These are phyloP conservation scores for Neurospora sp. DNA, from an alignment of 495 filamentous ascomycete genomes.

Conservation along the genomic window DNA sequence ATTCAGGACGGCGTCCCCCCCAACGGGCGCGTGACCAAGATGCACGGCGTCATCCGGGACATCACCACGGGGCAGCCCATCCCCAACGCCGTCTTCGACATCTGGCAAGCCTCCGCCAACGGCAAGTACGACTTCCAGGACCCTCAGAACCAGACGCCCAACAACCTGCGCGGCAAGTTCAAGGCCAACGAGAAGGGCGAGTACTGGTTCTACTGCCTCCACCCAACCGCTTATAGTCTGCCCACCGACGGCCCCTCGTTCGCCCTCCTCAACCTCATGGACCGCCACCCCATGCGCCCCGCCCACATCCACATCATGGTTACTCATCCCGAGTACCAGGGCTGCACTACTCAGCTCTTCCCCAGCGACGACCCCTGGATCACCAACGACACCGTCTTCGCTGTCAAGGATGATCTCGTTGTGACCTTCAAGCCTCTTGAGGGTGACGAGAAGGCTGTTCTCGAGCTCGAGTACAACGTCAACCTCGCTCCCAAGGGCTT, in stretches of 20 bases:
- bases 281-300: conserved; percentile 74
- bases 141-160: conserved; percentile 59
- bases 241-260: conserved; percentile 66
- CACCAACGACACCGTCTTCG: conserved; percentile 64
- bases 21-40: conserved; percentile 54
- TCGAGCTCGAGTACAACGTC: conserved; percentile 63
- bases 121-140: conserved; percentile 89
- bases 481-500: conserved; percentile 42
- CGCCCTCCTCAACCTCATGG: conserved; percentile 57
- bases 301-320: conserved; percentile 81
- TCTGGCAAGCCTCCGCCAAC: conserved; percentile 80
- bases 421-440: conserved; percentile 59
- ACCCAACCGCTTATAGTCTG: conserved; percentile 71
- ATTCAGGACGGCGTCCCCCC: conserved; percentile 53
- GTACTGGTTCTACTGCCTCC: conserved; percentile 74
- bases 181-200: conserved; percentile 62
- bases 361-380: conserved; percentile 61
- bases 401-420: conserved; percentile 67
- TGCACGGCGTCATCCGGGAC: conserved; percentile 69
- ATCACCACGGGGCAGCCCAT: conserved; percentile 64
- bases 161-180: conserved; percentile 82
- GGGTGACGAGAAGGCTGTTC: conserved; percentile 51
- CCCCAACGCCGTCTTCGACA: conserved; percentile 62
- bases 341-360: conserved; percentile 70
- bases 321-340: conserved; percentile 44